Evolutionary conservation across 2,329 filamentous ascomycete species (phyloP).

Genomic region (Colletotrichum eleusines): DNA sequence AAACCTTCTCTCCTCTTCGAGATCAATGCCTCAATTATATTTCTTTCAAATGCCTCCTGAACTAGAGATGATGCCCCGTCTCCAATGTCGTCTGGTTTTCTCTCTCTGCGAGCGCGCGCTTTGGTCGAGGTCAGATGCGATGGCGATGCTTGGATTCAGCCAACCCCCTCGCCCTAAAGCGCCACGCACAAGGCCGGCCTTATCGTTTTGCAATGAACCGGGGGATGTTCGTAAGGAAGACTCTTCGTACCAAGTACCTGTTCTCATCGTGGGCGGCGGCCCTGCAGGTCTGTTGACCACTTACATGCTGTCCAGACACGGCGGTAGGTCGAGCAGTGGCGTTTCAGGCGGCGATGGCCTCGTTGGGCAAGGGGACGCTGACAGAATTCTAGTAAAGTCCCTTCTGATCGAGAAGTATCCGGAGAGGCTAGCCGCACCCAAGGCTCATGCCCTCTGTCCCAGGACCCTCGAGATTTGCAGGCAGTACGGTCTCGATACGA

Average conservation of each 20-base stretch:
- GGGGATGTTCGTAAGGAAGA: neutral
- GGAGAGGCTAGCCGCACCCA: constrained; percentile 47
- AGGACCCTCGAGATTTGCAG: constrained; percentile 41
- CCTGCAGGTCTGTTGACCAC: constrained; percentile 52
- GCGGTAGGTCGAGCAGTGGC: constrained; percentile 28
- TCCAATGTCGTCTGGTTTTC: neutral
- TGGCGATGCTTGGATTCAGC: neutral
- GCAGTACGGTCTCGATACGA: constrained; percentile 36
- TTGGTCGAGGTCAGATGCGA: neutral
- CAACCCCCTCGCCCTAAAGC: neutral
- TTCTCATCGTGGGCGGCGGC: constrained; percentile 53
- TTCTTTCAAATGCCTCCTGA: neutral
- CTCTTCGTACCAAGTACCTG: constrained; percentile 45
- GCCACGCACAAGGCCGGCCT: neutral
- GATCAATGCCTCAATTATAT: neutral
- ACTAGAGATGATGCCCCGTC: neutral
- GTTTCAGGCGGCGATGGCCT: neutral
- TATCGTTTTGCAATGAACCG: neutral
- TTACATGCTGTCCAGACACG: constrained; percentile 47
- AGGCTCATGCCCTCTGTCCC: constrained; percentile 39
- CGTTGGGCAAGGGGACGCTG: constrained; percentile 34
- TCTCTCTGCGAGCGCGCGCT: neutral
- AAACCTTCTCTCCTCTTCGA: neutral
- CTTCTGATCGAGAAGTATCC: constrained; percentile 50
- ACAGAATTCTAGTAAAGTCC: constrained; percentile 43